These are phyloP conservation scores for Grammothele lineata DNA, from an alignment of 768 basidiomycete genomes.

Conservation along the genomic window DNA sequence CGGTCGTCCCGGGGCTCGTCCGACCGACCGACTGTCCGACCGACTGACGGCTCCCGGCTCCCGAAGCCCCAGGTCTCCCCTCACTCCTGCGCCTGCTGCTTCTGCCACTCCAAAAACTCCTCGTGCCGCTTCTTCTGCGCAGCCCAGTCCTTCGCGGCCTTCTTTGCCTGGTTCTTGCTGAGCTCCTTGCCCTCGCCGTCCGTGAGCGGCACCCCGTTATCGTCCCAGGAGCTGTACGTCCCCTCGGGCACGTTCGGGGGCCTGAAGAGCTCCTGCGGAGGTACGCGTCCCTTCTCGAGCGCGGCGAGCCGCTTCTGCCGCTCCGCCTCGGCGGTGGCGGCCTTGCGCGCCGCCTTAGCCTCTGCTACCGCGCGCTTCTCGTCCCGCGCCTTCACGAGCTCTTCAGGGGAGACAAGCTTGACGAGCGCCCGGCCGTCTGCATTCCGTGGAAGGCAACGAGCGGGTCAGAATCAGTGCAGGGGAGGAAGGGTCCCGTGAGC, in stretches of 20 bases:
- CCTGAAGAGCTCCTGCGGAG: conserved; percentile 78
- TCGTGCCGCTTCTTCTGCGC: conserved; percentile 77
- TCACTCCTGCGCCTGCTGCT: conserved; percentile 12
- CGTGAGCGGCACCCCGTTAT: conserved; percentile 78
- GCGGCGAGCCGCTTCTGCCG: conserved; percentile 66
- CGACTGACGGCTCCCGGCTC: too few species aligned
- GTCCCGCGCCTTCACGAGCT: conserved; percentile 80
- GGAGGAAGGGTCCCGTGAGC: too few species aligned
- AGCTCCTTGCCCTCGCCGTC: conserved; percentile 82
- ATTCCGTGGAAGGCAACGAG: too few species aligned
- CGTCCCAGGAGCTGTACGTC: conserved; percentile 81
- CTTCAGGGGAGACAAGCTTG: conserved; percentile 81
- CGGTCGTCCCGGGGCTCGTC: too few species aligned
- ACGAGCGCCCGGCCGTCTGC: conserved; percentile 95
- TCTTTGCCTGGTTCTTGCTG: conserved; percentile 78
- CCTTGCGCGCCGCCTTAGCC: conserved; percentile 79
- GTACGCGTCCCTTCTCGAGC: conserved; percentile 78
- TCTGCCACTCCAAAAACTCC: conserved; percentile 59
- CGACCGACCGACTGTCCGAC: too few species aligned
- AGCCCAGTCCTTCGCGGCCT: conserved; percentile 66
- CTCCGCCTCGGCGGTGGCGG: conserved; percentile 59
- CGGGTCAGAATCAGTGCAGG: not conserved
- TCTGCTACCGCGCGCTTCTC: conserved; percentile 76
- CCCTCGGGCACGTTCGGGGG: conserved; percentile 73
- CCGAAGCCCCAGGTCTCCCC: too few species aligned